A percentile compares a stretch with the other conserved stretches of the same genome.
Conservation (phyloP, 169 alveolate species). For the Plasmodium ovale region DNA sequence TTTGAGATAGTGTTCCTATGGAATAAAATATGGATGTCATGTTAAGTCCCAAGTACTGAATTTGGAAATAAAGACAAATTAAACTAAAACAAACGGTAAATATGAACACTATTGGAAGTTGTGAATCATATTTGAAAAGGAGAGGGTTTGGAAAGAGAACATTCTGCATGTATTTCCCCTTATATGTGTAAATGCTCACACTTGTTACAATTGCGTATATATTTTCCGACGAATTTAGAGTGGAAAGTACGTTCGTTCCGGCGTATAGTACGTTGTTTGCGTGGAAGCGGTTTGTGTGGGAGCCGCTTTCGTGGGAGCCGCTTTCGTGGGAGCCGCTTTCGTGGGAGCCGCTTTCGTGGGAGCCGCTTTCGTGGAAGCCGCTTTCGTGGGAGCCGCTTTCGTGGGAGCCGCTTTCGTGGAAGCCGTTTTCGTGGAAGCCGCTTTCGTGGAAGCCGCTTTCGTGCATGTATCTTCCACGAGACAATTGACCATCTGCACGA, state of each 20-base stretch:
- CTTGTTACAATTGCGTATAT: conserved; percentile 92
- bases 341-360: too few species aligned
- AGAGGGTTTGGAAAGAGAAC: conserved; percentile 93
- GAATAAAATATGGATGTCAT: conserved; percentile 89
- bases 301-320: too few species aligned
- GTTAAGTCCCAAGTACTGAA: conserved; percentile 83
- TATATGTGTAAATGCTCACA: conserved; percentile 93
- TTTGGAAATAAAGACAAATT: conserved; percentile 84
- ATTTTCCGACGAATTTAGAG: conserved; percentile 79
- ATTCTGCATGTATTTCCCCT: conserved; percentile 95
- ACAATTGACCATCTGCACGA: background rate
- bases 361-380: too few species aligned
- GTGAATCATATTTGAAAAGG: conserved; percentile 86
- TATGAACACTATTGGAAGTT: conserved; percentile 84
- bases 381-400: too few species aligned
- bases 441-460: too few species aligned
- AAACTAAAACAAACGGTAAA: conserved; percentile 80
- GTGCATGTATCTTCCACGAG: too few species aligned
- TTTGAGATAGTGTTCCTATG: conserved; percentile 88
- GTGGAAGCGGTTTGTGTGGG: background rate
- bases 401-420: too few species aligned
- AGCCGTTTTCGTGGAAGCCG: too few species aligned
- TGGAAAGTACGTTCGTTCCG: conserved; percentile 84
- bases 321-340: too few species aligned
- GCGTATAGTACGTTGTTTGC: conserved; percentile 81